These are phyloP conservation scores for Sugiyamaella japonica DNA, from an alignment of 1,139 yeast species.

Conservation along the genomic window DNA sequence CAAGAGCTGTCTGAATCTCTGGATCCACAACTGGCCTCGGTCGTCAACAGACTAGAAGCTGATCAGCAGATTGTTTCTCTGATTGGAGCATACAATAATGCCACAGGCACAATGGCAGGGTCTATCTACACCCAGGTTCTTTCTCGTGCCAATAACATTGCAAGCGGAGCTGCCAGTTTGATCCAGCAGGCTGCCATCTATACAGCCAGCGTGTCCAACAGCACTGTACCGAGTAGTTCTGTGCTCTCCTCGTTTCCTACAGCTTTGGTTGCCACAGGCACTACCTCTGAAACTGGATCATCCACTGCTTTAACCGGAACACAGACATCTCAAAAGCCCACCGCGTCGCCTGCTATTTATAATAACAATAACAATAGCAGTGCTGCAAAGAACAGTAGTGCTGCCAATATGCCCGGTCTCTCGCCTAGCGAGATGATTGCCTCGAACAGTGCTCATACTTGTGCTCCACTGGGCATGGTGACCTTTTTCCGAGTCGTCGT, in stretches of 20 bases:
- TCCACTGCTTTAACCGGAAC: too few species aligned
- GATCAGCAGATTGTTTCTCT: conserved; percentile 23
- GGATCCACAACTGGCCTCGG: conserved; percentile 11
- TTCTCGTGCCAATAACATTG: conserved; percentile 27
- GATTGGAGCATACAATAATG: conserved; percentile 26
- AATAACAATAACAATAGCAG: neutral
- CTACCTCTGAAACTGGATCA: neutral
- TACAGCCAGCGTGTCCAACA: conserved; percentile 9
- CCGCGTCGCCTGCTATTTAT: neutral
- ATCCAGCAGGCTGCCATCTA: conserved; percentile 26
- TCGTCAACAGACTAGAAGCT: conserved; percentile 22
- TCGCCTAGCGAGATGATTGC: neutral
- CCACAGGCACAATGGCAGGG: conserved; percentile 23
- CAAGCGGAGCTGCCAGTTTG: conserved; percentile 28
- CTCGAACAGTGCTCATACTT: conserved; percentile 1
- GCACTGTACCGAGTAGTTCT: neutral
- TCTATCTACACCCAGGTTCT: conserved; percentile 24
- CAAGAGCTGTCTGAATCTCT: neutral
- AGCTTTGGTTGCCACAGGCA: neutral
- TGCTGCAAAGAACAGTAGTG: conserved; percentile 8
- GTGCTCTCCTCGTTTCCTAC: neutral
- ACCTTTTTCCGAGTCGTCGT: neutral
- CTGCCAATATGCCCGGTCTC: neutral
- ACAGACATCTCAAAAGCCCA: neutral
- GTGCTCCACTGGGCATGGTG: conserved; percentile 1